Evolutionary conservation across 1,139 yeast species (phyloP).

Genomic region (Geotrichum carabidarum): DNA sequence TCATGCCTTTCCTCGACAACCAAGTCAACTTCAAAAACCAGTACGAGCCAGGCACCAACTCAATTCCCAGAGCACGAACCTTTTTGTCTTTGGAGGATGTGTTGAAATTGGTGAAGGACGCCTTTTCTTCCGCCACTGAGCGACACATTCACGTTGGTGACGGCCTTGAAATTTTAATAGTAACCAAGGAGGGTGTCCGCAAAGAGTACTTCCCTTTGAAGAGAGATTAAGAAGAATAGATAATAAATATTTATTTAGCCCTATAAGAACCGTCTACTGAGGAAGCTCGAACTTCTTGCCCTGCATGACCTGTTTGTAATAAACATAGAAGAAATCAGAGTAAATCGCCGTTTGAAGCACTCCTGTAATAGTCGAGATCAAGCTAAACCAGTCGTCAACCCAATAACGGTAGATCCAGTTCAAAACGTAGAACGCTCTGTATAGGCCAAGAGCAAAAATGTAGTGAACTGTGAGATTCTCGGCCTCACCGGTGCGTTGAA

Average conservation of each 20-base stretch:
- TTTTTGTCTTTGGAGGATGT: slow-evolving; percentile 79
- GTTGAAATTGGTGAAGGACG: slow-evolving; percentile 79
- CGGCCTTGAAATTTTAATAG: slow-evolving; percentile 82
- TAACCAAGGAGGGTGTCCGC: slow-evolving; percentile 88
- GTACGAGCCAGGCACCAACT: slow-evolving; percentile 67
- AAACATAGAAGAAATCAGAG: slow-evolving; percentile 91
- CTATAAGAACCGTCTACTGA: slow-evolving; percentile 37
- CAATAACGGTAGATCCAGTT: slow-evolving; percentile 90
- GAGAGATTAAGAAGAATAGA: slow-evolving; percentile 54
- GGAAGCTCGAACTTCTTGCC: slow-evolving; percentile 81
- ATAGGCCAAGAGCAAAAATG: slow-evolving; percentile 85
- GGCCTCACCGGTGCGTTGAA: slow-evolving; percentile 87
- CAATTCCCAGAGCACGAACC: slow-evolving; percentile 53
- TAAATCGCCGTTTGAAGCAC: slow-evolving; percentile 77
- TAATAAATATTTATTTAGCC: slow-evolving; percentile 16
- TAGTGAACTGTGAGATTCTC: slow-evolving; percentile 84
- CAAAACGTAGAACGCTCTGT: slow-evolving; percentile 83
- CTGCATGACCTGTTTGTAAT: slow-evolving; percentile 76
- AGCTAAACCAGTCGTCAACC: slow-evolving; percentile 63
- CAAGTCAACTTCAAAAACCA: slow-evolving; percentile 96
- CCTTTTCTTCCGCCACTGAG: slow-evolving; percentile 93
- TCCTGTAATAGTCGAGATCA: slow-evolving; percentile 72
- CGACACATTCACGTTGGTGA: slow-evolving; percentile 98
- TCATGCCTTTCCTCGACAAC: slow-evolving; percentile 95
- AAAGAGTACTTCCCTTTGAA: slow-evolving; percentile 80